These are phyloP conservation scores for Taphrina deformans DNA, from an alignment of 1,139 yeast genomes.

Conservation along the genomic window DNA sequence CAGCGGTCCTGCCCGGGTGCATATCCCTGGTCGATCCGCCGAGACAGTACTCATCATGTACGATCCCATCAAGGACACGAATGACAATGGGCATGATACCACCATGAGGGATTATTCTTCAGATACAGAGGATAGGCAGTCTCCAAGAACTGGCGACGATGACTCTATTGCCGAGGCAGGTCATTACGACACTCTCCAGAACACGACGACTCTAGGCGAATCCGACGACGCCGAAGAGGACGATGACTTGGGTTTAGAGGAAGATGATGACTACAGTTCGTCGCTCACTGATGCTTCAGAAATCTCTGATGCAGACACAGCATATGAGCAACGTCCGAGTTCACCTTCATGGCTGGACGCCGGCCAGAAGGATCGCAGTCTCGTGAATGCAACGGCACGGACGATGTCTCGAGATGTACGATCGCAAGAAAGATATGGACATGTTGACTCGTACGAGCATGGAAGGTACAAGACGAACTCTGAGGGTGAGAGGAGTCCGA, in stretches of 20 bases:
- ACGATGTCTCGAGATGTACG: background rate
- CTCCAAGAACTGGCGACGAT: background rate
- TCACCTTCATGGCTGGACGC: background rate
- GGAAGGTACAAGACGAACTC: background rate
- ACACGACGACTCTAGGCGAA: background rate
- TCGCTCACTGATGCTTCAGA: background rate
- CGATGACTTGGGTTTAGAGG: background rate
- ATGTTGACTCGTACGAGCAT: background rate
- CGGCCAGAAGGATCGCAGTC: background rate
- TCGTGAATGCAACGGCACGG: background rate
- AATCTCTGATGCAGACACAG: background rate
- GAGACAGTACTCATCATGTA: background rate
- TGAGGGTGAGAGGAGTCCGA: background rate
- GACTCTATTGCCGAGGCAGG: background rate
- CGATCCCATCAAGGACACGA: conserved; percentile 13
- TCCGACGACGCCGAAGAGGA: background rate
- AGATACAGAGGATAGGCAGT: conserved; percentile 5
- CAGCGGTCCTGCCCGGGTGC: background rate
- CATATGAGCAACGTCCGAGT: background rate
- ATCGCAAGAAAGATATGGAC: background rate
- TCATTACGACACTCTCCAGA: background rate
- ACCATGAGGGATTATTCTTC: background rate
- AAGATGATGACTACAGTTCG: background rate
- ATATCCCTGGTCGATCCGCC: background rate
- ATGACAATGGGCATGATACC: background rate